These are phyloP conservation scores for Ensete ventricosum DNA, from an alignment of 176 grass and related monocot species.

Conservation along the genomic window DNA sequence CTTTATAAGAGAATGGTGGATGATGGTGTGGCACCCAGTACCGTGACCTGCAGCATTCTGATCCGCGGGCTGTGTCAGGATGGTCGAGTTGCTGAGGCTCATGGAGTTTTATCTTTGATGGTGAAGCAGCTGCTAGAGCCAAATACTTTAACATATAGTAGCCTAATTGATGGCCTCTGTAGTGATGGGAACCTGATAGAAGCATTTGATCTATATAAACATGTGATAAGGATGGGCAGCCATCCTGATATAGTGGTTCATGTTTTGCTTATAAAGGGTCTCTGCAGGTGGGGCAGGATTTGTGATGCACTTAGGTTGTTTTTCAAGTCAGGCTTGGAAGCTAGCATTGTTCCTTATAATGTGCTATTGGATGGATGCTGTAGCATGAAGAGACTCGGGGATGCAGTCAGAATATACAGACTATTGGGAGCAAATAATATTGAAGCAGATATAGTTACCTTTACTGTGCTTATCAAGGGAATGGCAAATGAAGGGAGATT, in stretches of 20 bases:
- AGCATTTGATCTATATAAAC: conserved; percentile 16
- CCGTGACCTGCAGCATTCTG: conserved; percentile 15
- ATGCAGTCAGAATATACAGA: conserved; percentile 6
- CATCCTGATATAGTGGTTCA: conserved; percentile 1
- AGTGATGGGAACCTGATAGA: conserved; percentile 11
- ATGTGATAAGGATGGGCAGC: not conserved
- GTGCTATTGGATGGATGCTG: conserved; percentile 13
- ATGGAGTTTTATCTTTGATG: conserved; percentile 6
- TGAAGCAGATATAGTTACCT: conserved; percentile 18
- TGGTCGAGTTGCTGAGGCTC: conserved; percentile 8
- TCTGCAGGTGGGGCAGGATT: conserved; percentile 9
- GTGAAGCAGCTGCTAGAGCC: conserved; percentile 7
- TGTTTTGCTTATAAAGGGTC: conserved; percentile 10
- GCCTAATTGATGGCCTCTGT: conserved; percentile 14
- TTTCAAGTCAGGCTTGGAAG: conserved; percentile 6
- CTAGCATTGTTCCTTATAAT: conserved; percentile 11
- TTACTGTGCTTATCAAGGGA: conserved; percentile 15
- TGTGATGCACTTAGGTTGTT: conserved; percentile 5
- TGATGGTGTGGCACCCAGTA: not conserved
- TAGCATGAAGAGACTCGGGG: not conserved
- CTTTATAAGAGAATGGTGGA: conserved; percentile 17
- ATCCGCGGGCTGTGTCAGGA: conserved; percentile 15
- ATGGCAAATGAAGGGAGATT: conserved; percentile 17
- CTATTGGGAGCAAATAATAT: not conserved
- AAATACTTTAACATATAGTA: conserved; percentile 11